Base-by-base conservation (phyloP, 1,284 basidiomycete species). In the Vanrija pseudolonga region DNA sequence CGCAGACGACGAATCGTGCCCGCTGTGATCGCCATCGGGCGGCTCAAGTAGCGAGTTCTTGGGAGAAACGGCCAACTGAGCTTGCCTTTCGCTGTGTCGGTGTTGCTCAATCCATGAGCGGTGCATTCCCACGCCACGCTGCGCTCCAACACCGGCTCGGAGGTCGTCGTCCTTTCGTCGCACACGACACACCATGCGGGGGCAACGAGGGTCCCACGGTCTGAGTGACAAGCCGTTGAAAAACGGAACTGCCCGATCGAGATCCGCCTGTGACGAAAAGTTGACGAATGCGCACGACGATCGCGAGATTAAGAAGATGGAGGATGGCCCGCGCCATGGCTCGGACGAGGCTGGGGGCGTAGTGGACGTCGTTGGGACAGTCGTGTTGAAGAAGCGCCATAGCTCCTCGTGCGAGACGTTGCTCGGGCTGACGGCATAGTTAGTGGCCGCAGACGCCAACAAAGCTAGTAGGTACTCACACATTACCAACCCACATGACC, bases 231-330 rank as follows among this genome's bases (percentile, higher is more conserved):
- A 57, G 3, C 54, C 90, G 82, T 77, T 76, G 76, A 91, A 95
- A 50, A 79, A 82, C 0, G 71, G 65, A 51, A 94, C 88, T 0
- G 90, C 90, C 0, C 78, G 77, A 7, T 82, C 77, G 26, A 97
- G 79, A 57, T 86, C 80, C 2, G 68, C 76, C 62, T 86, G 83
- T 0, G 80, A 83, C 46, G 83, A 82, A 66, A 88, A 93, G 71
- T 97, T 97, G 72, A 96, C 83, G 68, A 98, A 97, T 4, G 90
- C 90, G 72, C 94, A 97, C 65, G 87, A 92, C 4, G 91, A 94
- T 20, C 92, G 84, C 18, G 87, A 84, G 64, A 98, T 98, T 53
- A 94, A 83, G 77, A 95, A 96, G 61, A 98, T 87, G 20, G 89
- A 93, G 3, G 88, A 74, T 3, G 97, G 85, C 6, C 90, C 90